phyloP scores from a whole-genome alignment of 2,329 filamentous ascomycete species.

The Trichophyton verrucosum region DNA sequence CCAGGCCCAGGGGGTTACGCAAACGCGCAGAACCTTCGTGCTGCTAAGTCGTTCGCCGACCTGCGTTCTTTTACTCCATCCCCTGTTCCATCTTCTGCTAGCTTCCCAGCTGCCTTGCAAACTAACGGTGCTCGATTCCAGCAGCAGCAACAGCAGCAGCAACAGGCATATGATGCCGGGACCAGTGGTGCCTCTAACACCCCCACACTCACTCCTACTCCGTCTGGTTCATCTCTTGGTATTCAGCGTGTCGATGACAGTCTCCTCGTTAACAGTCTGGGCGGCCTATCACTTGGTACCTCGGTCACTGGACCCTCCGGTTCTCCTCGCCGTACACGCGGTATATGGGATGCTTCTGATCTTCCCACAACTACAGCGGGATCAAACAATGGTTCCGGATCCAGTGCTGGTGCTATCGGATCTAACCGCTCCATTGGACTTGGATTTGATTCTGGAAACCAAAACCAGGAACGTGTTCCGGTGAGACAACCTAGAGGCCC shows the following conservation, averaged over 20 bases:
- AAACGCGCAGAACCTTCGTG: slow-evolving; percentile 67
- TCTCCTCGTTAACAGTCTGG: slow-evolving; percentile 51
- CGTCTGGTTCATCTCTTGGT: slow-evolving; percentile 36
- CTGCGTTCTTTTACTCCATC: slow-evolving; percentile 90
- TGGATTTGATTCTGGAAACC: slow-evolving; percentile 42
- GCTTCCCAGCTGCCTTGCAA: slow-evolving; percentile 60
- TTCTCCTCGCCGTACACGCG: slow-evolving; percentile 47
- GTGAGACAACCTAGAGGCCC: slow-evolving; percentile 49
- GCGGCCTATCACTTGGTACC: slow-evolving; percentile 46
- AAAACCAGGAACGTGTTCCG: slow-evolving; percentile 41
- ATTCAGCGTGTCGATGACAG: slow-evolving; percentile 42
- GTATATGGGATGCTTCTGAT: slow-evolving; percentile 47
- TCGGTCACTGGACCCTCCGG: slow-evolving; percentile 35
- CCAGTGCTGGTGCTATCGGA: slow-evolving; percentile 39
- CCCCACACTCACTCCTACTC: slow-evolving; percentile 52
- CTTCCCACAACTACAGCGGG: slow-evolving; percentile 36
- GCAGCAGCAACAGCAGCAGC: slow-evolving; percentile 5
- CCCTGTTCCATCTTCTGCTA: slow-evolving; percentile 76
- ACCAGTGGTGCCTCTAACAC: slow-evolving; percentile 50
- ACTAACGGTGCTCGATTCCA: slow-evolving; percentile 51
- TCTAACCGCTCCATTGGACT: slow-evolving; percentile 52
- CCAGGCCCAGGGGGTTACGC: slow-evolving; percentile 45
- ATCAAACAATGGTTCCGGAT: background rate
- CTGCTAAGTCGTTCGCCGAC: slow-evolving; percentile 93
- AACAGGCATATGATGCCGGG: slow-evolving; percentile 39